Evolutionary conservation across 2,329 filamentous ascomycete species (phyloP).

Genomic region (Pestalotiopsis sp.): DNA sequence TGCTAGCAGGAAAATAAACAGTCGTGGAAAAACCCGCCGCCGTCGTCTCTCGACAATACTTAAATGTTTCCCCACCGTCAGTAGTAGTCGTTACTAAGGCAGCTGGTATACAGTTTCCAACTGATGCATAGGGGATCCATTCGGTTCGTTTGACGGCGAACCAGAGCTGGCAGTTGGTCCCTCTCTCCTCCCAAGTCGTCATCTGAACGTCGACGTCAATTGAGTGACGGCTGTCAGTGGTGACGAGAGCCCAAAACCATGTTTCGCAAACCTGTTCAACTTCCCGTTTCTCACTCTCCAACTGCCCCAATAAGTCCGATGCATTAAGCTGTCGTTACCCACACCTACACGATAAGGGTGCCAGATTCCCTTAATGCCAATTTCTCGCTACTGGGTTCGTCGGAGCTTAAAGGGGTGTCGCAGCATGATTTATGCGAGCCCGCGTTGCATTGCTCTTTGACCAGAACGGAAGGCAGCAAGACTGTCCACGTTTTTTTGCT

Average conservation of each 20-base stretch:
- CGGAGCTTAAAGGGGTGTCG: slow-evolving; percentile 13
- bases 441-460: slow-evolving; percentile 8
- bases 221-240: background rate
- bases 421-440: slow-evolving; percentile 12
- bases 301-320: slow-evolving; percentile 12
- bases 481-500: slow-evolving; percentile 11
- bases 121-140: background rate
- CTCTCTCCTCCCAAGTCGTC: background rate
- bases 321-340: slow-evolving; percentile 12
- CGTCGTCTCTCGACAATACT: background rate
- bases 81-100: background rate
- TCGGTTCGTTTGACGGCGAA: background rate
- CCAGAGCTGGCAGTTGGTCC: background rate
- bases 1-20: background rate
- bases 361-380: slow-evolving; percentile 4
- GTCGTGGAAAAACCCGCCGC: background rate
- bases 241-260: background rate
- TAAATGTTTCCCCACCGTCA: background rate
- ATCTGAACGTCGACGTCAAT: background rate
- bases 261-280: slow-evolving; percentile 8
- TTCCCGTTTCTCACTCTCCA: slow-evolving; percentile 9
- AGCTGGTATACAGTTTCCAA: background rate
- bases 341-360: slow-evolving; percentile 11
- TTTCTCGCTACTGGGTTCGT: slow-evolving; percentile 13
- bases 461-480: slow-evolving; percentile 12